Percentiles rank a stretch among this genome's conserved stretches.
phyloP scores from a whole-genome alignment of 345 rosid genomes.

The Rhizophora apiculata region DNA sequence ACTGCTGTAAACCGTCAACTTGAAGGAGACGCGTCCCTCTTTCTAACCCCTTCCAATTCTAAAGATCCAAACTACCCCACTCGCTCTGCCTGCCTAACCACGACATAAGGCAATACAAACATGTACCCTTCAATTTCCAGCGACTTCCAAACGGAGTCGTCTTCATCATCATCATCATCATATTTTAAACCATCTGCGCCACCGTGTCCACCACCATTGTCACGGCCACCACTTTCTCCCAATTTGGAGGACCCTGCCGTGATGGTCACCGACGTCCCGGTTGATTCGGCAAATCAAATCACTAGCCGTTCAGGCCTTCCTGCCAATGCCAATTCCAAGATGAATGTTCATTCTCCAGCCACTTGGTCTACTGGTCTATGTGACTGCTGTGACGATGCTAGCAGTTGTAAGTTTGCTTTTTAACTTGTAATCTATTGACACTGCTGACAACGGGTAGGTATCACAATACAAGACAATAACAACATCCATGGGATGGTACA shows the following conservation, averaged over 20 bases:
- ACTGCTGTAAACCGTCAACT: neutral
- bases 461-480: too few relatives aligned
- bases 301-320: neutral
- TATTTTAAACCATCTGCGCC: constrained; percentile 26
- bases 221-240: neutral
- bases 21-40: neutral
- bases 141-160: constrained; percentile 9
- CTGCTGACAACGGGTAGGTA: neutral
- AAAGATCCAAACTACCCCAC: neutral
- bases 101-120: neutral
- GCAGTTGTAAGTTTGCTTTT: constrained; percentile 29
- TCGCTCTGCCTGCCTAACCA: neutral
- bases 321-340: neutral
- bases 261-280: constrained; percentile 2
- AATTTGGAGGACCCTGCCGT: neutral
- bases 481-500: too few relatives aligned
- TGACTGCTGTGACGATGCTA: constrained; percentile 38
- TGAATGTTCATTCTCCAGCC: neutral
- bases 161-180: neutral
- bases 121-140: constrained; percentile 16
- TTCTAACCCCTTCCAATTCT: neutral
- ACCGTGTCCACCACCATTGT: constrained; percentile 11
- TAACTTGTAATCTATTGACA: neutral
- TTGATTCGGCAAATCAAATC: neutral
- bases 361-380: constrained; percentile 58